These are phyloP conservation scores for Xerocomellus chrysenteron DNA, from an alignment of 768 basidiomycete genomes.

Conservation along the genomic window DNA sequence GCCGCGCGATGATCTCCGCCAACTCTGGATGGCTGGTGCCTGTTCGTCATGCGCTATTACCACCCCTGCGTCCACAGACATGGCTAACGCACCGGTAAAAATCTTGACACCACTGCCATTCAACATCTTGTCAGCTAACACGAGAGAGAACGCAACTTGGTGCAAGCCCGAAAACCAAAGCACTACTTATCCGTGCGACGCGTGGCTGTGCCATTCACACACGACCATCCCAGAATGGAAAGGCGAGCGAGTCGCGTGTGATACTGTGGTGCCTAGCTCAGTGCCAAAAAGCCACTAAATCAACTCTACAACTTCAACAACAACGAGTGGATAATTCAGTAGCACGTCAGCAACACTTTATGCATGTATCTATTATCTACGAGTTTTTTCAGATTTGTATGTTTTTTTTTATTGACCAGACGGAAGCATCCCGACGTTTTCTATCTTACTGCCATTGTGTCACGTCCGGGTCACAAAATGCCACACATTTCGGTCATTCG, in stretches of 20 bases:
- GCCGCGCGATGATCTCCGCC: slow-evolving; percentile 88
- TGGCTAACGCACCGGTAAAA: slow-evolving; percentile 49
- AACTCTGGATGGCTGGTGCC: slow-evolving; percentile 96
- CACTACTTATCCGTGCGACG: slow-evolving; percentile 8
- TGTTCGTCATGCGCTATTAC: slow-evolving; percentile 31
- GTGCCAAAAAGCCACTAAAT: too few relatives aligned
- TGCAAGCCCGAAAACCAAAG: slow-evolving; percentile 15
- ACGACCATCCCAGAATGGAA: neutral
- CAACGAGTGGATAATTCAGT: too few relatives aligned
- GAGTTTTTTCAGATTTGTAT: too few relatives aligned
- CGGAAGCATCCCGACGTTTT: too few relatives aligned
- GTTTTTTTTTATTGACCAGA: too few relatives aligned
- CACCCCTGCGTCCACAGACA: neutral
- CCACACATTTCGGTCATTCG: too few relatives aligned
- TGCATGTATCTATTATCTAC: too few relatives aligned
- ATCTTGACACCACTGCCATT: slow-evolving; percentile 59
- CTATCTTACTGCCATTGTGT: too few relatives aligned
- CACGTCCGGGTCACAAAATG: too few relatives aligned
- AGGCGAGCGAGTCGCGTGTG: neutral
- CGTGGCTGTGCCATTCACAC: slow-evolving; percentile 15
- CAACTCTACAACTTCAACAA: too few relatives aligned
- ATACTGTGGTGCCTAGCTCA: too few relatives aligned
- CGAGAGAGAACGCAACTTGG: slow-evolving; percentile 5
- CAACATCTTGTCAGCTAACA: slow-evolving; percentile 40
- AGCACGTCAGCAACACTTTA: too few relatives aligned